A percentile compares a stretch with the other conserved stretches of the same genome.
phyloP scores from a whole-genome alignment of 306 rosid species.

The Datisca glomerata region DNA sequence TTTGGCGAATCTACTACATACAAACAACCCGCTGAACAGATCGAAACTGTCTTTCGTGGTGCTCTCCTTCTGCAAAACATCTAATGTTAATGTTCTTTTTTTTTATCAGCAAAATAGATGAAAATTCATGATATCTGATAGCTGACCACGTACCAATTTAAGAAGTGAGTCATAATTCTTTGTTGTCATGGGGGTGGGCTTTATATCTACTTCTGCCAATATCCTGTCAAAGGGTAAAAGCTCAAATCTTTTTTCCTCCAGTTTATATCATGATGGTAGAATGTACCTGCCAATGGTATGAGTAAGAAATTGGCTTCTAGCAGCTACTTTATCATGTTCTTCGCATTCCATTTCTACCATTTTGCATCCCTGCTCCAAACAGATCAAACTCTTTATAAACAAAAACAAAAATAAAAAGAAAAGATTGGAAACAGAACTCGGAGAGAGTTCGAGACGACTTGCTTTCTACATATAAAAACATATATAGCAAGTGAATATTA shows the following conservation, averaged over 20 bases:
- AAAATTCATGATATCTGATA: too few relatives aligned
- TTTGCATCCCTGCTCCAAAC: conserved; percentile 38
- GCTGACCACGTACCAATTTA: conserved; percentile 42
- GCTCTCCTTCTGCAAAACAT: conserved; percentile 38
- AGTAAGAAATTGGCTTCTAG: conserved; percentile 52
- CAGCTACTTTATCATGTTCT: conserved; percentile 56
- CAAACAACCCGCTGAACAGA: conserved; percentile 38
- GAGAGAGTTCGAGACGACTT: too few relatives aligned
- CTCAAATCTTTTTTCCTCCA: neutral
- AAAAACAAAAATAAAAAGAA: neutral
- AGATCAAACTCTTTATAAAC: neutral
- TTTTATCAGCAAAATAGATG: neutral
- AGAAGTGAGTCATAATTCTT: conserved; percentile 37
- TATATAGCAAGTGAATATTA: too few relatives aligned
- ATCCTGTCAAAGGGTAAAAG: conserved; percentile 19
- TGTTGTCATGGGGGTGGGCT: conserved; percentile 42
- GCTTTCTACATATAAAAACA: too few relatives aligned
- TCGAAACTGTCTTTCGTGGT: conserved; percentile 33
- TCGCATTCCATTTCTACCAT: conserved; percentile 55
- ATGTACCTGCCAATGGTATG: conserved; percentile 58
- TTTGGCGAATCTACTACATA: conserved; percentile 40
- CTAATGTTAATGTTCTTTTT: conserved; percentile 4
- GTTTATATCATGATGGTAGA: neutral
- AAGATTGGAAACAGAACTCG: too few relatives aligned
- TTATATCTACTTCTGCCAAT: conserved; percentile 36